phyloP scores from a whole-genome alignment of 768 basidiomycete genomes.

The Xerocomellus intermedius region DNA sequence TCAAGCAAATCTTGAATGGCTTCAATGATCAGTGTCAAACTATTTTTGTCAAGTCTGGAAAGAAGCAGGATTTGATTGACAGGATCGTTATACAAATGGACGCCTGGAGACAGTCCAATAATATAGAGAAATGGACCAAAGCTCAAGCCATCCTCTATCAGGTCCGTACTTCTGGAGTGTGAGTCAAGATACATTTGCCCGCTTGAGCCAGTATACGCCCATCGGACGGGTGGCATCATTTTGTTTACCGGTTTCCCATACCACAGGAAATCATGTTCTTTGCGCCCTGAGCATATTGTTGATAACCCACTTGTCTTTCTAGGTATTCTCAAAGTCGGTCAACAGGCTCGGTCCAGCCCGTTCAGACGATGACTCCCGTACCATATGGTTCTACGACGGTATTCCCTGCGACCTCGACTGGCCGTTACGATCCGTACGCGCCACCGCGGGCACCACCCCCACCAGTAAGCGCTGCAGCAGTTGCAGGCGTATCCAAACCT shows the following conservation, averaged over 20 bases:
- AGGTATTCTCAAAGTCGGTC: constrained; percentile 31
- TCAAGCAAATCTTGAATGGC: constrained; percentile 77
- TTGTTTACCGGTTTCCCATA: constrained; percentile 6
- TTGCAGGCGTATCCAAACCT: constrained; percentile 26
- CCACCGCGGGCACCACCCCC: constrained; percentile 49
- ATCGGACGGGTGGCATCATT: constrained; percentile 9
- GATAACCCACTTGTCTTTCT: constrained; percentile 11
- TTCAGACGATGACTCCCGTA: constrained; percentile 17
- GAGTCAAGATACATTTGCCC: constrained; percentile 38
- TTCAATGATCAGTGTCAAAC: constrained; percentile 77
- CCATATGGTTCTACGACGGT: constrained; percentile 24
- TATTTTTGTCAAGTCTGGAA: constrained; percentile 70
- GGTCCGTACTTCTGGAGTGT: constrained; percentile 66
- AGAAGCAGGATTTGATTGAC: constrained; percentile 86
- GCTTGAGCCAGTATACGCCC: constrained; percentile 7
- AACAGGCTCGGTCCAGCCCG: constrained; percentile 26
- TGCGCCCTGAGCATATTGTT: constrained; percentile 12
- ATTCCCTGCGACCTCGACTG: constrained; percentile 30
- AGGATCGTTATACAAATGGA: constrained; percentile 62
- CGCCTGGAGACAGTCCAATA: constrained; percentile 53
- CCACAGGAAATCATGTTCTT: constrained; percentile 2
- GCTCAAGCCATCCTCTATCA: constrained; percentile 66
- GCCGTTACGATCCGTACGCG: constrained; percentile 67
- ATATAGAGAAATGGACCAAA: constrained; percentile 65
- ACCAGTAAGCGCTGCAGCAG: constrained; percentile 38